Evolutionary conservation across 2,329 filamentous ascomycete species (phyloP).

Genomic region (Cryphonectria carpinicola): DNA sequence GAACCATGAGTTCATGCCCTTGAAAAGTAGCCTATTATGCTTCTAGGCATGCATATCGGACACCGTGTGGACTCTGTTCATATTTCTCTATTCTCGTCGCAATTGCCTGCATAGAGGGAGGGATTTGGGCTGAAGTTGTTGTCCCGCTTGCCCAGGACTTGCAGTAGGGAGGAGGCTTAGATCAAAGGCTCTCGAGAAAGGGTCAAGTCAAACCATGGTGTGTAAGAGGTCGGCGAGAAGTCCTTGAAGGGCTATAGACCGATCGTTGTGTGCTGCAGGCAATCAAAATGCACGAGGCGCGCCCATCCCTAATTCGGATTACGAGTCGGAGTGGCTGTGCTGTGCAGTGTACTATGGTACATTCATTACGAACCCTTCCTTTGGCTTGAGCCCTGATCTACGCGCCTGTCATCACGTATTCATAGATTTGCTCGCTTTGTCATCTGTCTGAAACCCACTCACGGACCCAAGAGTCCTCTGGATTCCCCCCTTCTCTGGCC

Average conservation of each 20-base stretch:
- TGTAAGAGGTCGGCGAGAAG: too few species aligned
- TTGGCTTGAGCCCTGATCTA: not conserved
- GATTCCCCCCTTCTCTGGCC: not conserved
- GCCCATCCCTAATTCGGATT: not conserved
- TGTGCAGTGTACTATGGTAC: not conserved
- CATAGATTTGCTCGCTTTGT: not conserved
- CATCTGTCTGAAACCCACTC: not conserved
- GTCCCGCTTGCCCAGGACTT: not conserved
- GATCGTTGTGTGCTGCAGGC: not conserved
- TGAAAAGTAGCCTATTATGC: not conserved
- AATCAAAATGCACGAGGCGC: not conserved
- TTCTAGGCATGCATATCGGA: not conserved
- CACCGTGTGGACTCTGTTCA: not conserved
- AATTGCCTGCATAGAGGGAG: not conserved
- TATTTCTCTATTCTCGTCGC: not conserved
- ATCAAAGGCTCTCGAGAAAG: not conserved
- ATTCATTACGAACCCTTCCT: not conserved
- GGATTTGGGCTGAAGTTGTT: not conserved
- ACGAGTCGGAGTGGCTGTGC: slow-evolving; percentile 13
- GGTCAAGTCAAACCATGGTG: not conserved
- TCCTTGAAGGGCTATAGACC: not conserved
- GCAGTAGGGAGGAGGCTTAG: not conserved
- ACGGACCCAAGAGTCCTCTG: not conserved
- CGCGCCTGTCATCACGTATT: not conserved
- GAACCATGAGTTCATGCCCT: not conserved